Conservation (phyloP, 129 eudicot species). For the Ambrosia trifida region DNA sequence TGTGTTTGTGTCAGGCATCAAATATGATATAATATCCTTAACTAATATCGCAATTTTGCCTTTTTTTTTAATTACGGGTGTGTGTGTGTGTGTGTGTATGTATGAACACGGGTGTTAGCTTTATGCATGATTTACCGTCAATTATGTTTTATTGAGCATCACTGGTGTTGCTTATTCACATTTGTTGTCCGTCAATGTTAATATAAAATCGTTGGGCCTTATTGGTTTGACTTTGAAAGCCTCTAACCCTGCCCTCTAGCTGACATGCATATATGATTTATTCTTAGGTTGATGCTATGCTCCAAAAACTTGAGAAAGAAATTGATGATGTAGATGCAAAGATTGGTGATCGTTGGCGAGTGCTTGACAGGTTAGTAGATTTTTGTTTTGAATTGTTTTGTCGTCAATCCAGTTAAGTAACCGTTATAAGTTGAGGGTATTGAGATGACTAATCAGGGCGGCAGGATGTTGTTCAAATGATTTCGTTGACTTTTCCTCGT, state of each 20-base stretch:
- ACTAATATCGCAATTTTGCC: not conserved
- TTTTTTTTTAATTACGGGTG: not conserved
- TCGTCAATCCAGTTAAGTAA: not conserved
- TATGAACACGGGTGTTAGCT: not conserved
- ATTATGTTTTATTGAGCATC: not conserved
- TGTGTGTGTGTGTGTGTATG: not conserved
- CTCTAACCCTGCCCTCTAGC: not conserved
- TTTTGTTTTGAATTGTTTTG: not conserved
- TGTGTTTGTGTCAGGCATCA: slow-evolving; percentile 4
- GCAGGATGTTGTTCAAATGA: slow-evolving; percentile 3
- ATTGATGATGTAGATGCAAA: slow-evolving; percentile 97
- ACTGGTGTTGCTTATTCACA: not conserved
- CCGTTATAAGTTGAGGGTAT: not conserved
- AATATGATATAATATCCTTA: not conserved
- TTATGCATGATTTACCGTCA: not conserved
- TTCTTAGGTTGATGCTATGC: slow-evolving; percentile 93
- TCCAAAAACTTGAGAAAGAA: slow-evolving; percentile 95
- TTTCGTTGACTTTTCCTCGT: slow-evolving; percentile 4
- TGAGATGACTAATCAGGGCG: slow-evolving; percentile 4
- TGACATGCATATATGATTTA: not conserved
- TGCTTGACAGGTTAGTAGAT: slow-evolving; percentile 72
- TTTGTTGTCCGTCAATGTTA: not conserved
- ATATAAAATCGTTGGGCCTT: not conserved
- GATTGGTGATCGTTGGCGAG: slow-evolving; percentile 91
- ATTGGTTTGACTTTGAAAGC: not conserved